Evolutionary conservation across 345 rosid species (phyloP), one percentile per base, ranked within the genome.

Genomic region (Camelina neglecta): DNA sequence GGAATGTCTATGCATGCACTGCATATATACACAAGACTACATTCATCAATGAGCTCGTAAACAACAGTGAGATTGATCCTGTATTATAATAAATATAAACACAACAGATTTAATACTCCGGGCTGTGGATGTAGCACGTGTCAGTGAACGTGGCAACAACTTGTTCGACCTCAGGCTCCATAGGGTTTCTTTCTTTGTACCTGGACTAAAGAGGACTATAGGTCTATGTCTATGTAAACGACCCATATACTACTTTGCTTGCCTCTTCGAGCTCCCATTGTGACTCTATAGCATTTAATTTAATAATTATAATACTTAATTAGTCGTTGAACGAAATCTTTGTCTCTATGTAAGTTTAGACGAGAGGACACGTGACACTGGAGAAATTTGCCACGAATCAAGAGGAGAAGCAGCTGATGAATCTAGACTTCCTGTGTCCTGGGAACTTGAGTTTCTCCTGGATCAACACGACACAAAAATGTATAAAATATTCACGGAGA

Each of bases 351-450:
- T 54, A 23, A 63, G 71, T 11, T 53, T 31, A 53, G 50, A 15
- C 39, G 38, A 75, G 21, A 53, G 2, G 75, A 70, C 75, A 76
- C 80, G 35, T 62, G 80, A 12, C 65, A 36, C 2, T 6, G 18
- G 48, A 1, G 54, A 4, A 44, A n/a, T 11, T 45, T 0, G 75
- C 75, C 80, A 76, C 80, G 71, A 21, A 29, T 26, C 38, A 26
- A 63, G 67, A 50, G 21, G 58, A 67, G 69, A 68, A 41, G 48
- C 35, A 42, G 35, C 58, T 35, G 42, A 55, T 76, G 80, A 35
- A 76, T 76, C 71, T 70, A 63, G 80, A 76, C 80, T 70, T 70
- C 80, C 80, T 36, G 12, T 36, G 54, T 70, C 71, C 13, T 63
- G 12, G 75, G 75, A 76, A 76, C 42, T 63, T 76, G 75, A 47